A percentile compares a stretch with the other conserved stretches of the same genome.
Conservation (phyloP, 2,329 filamentous ascomycete species). For the Exophiala spinifera region DNA sequence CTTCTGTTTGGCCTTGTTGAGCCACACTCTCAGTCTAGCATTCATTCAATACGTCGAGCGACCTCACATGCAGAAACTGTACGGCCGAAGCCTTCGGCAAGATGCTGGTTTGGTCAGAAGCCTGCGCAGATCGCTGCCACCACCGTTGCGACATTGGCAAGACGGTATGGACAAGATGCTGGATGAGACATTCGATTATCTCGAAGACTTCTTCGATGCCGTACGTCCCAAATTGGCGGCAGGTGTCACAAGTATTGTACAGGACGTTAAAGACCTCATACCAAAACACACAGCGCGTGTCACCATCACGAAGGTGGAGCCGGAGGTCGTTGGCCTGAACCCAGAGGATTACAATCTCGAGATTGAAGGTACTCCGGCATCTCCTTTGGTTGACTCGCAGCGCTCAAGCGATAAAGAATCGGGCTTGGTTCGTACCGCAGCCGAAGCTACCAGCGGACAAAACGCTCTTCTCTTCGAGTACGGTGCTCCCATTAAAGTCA, state of each 20-base stretch:
- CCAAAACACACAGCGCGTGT: slow-evolving; percentile 84
- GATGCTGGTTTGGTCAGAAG: slow-evolving; percentile 92
- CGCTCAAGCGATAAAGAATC: slow-evolving; percentile 71
- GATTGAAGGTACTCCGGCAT: slow-evolving; percentile 64
- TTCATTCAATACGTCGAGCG: slow-evolving; percentile 94
- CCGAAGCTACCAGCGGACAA: slow-evolving; percentile 55
- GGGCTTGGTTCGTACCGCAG: slow-evolving; percentile 63
- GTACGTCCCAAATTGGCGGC: slow-evolving; percentile 82
- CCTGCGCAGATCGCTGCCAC: slow-evolving; percentile 79
- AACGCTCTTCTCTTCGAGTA: slow-evolving; percentile 82
- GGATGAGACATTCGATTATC: slow-evolving; percentile 79
- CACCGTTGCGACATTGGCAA: slow-evolving; percentile 77
- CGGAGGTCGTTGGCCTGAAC: slow-evolving; percentile 76
- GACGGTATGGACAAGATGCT: slow-evolving; percentile 82
- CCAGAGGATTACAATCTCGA: slow-evolving; percentile 75
- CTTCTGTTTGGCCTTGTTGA: slow-evolving; percentile 79
- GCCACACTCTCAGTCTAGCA: slow-evolving; percentile 77
- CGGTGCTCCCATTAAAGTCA: slow-evolving; percentile 82
- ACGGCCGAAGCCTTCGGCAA: slow-evolving; percentile 75
- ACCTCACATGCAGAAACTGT: slow-evolving; percentile 97
- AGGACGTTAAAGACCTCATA: slow-evolving; percentile 83
- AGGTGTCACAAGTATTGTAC: slow-evolving; percentile 80
- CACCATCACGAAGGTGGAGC: slow-evolving; percentile 73
- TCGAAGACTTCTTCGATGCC: slow-evolving; percentile 84
- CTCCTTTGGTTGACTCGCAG: slow-evolving; percentile 53